A percentile compares a stretch with the other conserved stretches of the same genome.
These are phyloP conservation scores for Thielaviopsis populi DNA, from an alignment of 2,329 filamentous ascomycete genomes.

Conservation along the genomic window DNA sequence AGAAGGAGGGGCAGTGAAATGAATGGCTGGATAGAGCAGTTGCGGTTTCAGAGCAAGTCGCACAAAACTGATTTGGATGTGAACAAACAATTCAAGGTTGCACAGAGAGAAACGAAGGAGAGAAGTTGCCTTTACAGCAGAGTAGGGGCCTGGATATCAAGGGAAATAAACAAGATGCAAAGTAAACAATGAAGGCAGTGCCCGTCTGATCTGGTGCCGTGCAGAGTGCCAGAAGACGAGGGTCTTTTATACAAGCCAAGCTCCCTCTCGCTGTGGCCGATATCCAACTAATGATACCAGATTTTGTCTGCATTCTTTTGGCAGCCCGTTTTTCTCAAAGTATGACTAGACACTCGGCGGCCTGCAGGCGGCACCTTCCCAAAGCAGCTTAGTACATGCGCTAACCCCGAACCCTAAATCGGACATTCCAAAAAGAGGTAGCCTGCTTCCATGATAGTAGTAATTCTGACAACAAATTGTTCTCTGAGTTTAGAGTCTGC, in stretches of 20 bases:
- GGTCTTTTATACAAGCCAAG: neutral
- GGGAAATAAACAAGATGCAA: neutral
- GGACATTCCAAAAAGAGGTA: neutral
- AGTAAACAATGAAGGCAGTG: neutral
- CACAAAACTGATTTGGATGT: neutral
- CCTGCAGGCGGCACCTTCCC: neutral
- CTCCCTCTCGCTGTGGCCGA: neutral
- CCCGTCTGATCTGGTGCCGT: too few relatives aligned
- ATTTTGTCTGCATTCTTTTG: neutral
- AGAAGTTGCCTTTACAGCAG: neutral
- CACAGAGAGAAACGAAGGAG: neutral
- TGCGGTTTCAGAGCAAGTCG: neutral
- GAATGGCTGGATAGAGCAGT: neutral
- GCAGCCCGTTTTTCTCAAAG: neutral
- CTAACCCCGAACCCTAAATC: neutral
- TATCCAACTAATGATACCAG: neutral
- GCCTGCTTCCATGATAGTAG: neutral
- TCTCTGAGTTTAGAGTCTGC: too few relatives aligned
- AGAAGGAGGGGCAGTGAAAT: neutral
- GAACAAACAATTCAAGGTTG: neutral
- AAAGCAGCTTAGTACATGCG: neutral
- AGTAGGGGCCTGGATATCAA: neutral
- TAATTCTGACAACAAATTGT: too few relatives aligned
- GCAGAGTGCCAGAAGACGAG: too few relatives aligned
- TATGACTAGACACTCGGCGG: neutral